A percentile compares a stretch with the other conserved stretches of the same genome.
These are phyloP conservation scores for Thermomucor indicae-seudaticae DNA, from an alignment of 371 early-diverging fungal species.

Conservation along the genomic window DNA sequence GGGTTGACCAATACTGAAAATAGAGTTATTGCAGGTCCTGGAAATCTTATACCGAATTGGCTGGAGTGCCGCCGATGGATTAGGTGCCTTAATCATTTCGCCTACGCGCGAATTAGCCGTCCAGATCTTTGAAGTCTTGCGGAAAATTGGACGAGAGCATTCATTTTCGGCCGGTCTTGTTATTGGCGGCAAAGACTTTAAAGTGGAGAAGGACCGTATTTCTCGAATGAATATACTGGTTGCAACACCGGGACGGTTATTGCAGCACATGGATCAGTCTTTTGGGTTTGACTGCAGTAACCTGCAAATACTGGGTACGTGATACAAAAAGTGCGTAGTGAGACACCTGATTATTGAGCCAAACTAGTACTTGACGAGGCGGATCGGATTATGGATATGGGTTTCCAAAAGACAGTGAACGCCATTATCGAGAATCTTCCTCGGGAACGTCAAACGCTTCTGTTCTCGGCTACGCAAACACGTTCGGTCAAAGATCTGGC, in stretches of 20 bases:
- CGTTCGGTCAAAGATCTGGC: constrained; percentile 93
- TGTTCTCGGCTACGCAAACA: constrained; percentile 97
- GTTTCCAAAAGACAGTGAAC: constrained; percentile 92
- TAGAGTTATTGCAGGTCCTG: constrained; percentile 46
- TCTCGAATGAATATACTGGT: constrained; percentile 92
- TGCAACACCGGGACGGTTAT: constrained; percentile 96
- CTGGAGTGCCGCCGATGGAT: constrained; percentile 84
- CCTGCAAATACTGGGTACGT: constrained; percentile 72
- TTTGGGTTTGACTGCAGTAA: constrained; percentile 84
- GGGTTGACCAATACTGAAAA: too few species aligned
- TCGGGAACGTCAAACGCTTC: constrained; percentile 80
- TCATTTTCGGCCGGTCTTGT: constrained; percentile 93
- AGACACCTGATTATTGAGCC: neutral
- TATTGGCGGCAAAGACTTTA: constrained; percentile 95
- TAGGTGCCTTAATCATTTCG: constrained; percentile 93
- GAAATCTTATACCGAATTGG: constrained; percentile 78
- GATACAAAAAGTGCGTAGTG: neutral
- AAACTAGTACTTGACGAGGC: constrained; percentile 94
- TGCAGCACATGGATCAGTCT: constrained; percentile 98
- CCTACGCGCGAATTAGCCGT: constrained; percentile 98
- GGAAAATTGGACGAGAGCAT: constrained; percentile 83
- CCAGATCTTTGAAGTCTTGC: constrained; percentile 94
- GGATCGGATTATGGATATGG: constrained; percentile 93
- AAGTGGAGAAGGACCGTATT: constrained; percentile 85
- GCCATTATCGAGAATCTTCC: constrained; percentile 94